Evolutionary conservation across 345 rosid species (phyloP).

Genomic region (Cardamine occulta): DNA sequence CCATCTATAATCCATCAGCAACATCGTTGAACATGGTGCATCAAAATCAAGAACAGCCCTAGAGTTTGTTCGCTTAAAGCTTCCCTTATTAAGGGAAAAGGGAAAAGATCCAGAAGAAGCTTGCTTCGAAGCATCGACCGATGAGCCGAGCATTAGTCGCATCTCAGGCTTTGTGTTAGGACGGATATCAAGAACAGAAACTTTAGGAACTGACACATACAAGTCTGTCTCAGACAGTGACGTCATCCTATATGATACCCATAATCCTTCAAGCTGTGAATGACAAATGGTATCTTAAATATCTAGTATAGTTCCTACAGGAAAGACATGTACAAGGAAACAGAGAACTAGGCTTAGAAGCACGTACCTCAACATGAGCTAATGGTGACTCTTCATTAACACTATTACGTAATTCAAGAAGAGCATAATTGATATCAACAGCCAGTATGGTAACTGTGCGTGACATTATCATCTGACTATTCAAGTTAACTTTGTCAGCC

Average conservation of each 20-base stretch:
- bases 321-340: constrained; percentile 19
- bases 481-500: constrained; percentile 92
- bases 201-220: constrained; percentile 83
- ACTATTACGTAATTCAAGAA: constrained; percentile 88
- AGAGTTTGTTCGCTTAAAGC: constrained; percentile 55
- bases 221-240: constrained; percentile 92
- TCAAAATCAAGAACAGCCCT: constrained; percentile 59
- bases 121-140: constrained; percentile 80
- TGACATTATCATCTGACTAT: constrained; percentile 82
- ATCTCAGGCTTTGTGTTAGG: constrained; percentile 90
- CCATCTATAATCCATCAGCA: constrained; percentile 96
- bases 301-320: constrained; percentile 10
- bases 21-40: constrained; percentile 79
- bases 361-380: constrained; percentile 87
- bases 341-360: constrained; percentile 28
- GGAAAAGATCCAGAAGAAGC: constrained; percentile 66
- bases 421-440: constrained; percentile 84
- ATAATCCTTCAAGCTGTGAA: constrained; percentile 87
- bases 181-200: constrained; percentile 88
- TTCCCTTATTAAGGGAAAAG: constrained; percentile 52
- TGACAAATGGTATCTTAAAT: constrained; percentile 21
- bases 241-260: constrained; percentile 93
- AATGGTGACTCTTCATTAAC: constrained; percentile 79
- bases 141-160: constrained; percentile 99
- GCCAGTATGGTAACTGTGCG: constrained; percentile 83